A percentile compares a stretch with the other conserved stretches of the same genome.
Evolutionary conservation across 2,329 filamentous ascomycete species (phyloP).

Genomic region (Atkinsonella hypoxylon): DNA sequence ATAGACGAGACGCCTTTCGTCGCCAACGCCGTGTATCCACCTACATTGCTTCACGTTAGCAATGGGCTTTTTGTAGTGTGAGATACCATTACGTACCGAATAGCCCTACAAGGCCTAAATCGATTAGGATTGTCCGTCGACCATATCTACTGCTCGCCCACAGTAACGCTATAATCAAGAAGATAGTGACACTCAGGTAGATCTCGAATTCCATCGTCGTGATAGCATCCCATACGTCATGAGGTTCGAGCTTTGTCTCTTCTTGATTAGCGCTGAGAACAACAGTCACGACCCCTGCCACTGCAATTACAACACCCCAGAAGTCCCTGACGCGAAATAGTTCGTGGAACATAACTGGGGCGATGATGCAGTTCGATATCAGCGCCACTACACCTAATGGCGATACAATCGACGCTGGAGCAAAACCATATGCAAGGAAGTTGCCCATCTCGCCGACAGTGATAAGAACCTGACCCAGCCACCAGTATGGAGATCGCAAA

Average conservation of each 20-base stretch:
- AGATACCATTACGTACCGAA: slow-evolving; percentile 53
- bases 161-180: slow-evolving; percentile 65
- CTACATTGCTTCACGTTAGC: slow-evolving; percentile 27
- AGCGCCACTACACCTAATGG: slow-evolving; percentile 93
- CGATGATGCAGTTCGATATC: slow-evolving; percentile 93
- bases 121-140: slow-evolving; percentile 76
- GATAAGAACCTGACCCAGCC: slow-evolving; percentile 87
- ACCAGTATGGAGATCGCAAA: slow-evolving; percentile 89
- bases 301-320: slow-evolving; percentile 76
- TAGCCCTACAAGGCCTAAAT: slow-evolving; percentile 82
- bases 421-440: slow-evolving; percentile 94
- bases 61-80: background rate
- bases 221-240: slow-evolving; percentile 83
- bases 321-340: slow-evolving; percentile 74
- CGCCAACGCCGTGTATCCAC: slow-evolving; percentile 89
- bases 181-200: slow-evolving; percentile 67
- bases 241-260: slow-evolving; percentile 81
- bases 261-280: slow-evolving; percentile 83
- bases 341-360: slow-evolving; percentile 88
- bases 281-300: slow-evolving; percentile 80
- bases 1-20: slow-evolving; percentile 96
- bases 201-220: slow-evolving; percentile 81
- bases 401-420: slow-evolving; percentile 92
- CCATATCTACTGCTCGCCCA: slow-evolving; percentile 76
- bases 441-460: slow-evolving; percentile 88